These are phyloP conservation scores for Arabis alpina DNA, from an alignment of 345 rosid species.

Conservation along the genomic window DNA sequence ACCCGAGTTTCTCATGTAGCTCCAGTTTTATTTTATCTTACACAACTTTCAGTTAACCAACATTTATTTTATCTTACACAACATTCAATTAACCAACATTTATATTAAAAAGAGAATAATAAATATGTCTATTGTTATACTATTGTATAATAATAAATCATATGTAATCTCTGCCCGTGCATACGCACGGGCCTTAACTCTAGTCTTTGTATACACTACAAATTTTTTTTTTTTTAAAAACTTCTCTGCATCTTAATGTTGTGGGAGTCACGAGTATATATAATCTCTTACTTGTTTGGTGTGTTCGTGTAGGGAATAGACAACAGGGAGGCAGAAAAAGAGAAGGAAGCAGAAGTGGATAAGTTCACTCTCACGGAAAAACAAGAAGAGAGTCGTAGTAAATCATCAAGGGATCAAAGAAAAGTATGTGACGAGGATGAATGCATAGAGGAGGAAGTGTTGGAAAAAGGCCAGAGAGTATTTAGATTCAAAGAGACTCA, in stretches of 20 bases:
- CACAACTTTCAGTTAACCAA: too few species aligned
- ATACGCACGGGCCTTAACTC: too few species aligned
- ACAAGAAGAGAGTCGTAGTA: neutral
- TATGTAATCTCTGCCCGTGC: too few species aligned
- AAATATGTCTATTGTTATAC: too few species aligned
- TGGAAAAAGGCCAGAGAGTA: conserved; percentile 19
- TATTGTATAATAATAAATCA: too few species aligned
- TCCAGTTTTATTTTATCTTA: too few species aligned
- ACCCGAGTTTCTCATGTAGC: too few species aligned
- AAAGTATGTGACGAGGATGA: conserved; percentile 11
- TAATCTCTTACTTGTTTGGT: conserved; percentile 7
- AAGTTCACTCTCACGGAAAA: conserved; percentile 27
- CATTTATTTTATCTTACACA: too few species aligned
- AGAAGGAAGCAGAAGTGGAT: conserved; percentile 27
- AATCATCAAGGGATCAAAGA: conserved; percentile 9
- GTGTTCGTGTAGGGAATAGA: conserved; percentile 8
- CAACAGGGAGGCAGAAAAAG: neutral
- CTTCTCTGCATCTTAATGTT: neutral
- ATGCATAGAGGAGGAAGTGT: conserved; percentile 19
- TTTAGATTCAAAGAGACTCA: conserved; percentile 28
- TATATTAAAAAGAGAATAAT: too few species aligned
- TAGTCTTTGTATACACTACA: neutral
- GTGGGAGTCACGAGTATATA: neutral
- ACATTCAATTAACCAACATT: too few species aligned
- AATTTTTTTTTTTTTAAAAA: too few species aligned